Base-by-base conservation (phyloP, 371 early-diverging fungal genomes). In the Chytridium lagenaria region DNA sequence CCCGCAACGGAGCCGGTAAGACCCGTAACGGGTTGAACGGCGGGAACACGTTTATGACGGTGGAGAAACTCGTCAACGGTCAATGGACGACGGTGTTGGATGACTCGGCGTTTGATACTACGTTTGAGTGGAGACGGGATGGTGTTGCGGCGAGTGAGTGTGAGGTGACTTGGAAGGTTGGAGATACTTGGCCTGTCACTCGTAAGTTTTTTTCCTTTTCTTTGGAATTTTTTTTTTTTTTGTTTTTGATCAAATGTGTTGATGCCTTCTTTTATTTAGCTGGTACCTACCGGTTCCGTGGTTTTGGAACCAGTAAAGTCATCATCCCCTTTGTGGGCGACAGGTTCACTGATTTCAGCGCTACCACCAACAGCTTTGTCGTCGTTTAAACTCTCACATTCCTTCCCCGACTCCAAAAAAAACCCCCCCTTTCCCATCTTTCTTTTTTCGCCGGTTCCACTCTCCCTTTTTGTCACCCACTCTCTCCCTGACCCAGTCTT, bases 1-100 rank as follows among this genome's bases (percentile, higher is more conserved):
- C 90, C 16, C 73, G 89, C n/a, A 89, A 88, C 68, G 79, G 86
- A 52, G 84, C 76, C 40, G 80, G 78, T 40, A 31, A 73, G 59
- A 37, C 40, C 7, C 22, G 31, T 23, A 10, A 1, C 59, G 3
- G 57, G 31, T 40, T 74, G 36, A 73, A 66, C 26, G 74, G 74
- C 1, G 70, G 50, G 76, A 34, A 78, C 0, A 85, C 83, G 0
- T 89, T 78, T 65, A 79, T 89, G 74, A 85, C 88, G 1, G 86
- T 90, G 0, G 89, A 90, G 69, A 67, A 70, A 63, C 81, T 77
- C 37, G 36, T 19, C 1, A 55, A 44, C 12, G 78, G 74, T 1
- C 61, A 68, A n/a, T 87, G 87, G 87, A 66, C 68, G 51, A 51
- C 55, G 1, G 73, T 80, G 34, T 40, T 80, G 72, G 73, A 72